A percentile compares a stretch with the other conserved stretches of the same genome.
These are phyloP conservation scores for Earliella scabrosa DNA, from an alignment of 1,284 basidiomycete genomes.

Conservation along the genomic window DNA sequence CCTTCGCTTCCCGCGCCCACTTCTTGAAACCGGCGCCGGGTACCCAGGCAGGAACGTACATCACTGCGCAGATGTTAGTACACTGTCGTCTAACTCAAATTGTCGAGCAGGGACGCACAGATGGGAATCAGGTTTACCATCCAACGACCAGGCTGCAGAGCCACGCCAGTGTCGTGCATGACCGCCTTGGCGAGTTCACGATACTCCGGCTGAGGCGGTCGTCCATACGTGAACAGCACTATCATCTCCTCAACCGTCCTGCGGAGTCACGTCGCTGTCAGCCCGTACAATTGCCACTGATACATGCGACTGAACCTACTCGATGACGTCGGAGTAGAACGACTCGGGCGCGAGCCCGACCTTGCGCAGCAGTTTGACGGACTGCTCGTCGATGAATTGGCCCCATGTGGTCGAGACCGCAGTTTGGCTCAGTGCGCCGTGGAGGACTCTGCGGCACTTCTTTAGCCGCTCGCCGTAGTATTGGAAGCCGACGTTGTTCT, in stretches of 20 bases:
- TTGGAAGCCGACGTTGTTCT: constrained; percentile 17
- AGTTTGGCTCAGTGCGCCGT: constrained; percentile 3
- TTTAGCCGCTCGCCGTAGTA: constrained; percentile 16
- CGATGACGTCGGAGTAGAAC: neutral
- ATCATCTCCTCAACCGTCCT: constrained; percentile 5
- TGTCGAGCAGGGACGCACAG: neutral
- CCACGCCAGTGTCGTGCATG: constrained; percentile 7
- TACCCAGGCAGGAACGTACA: constrained; percentile 9
- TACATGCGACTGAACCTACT: no score
- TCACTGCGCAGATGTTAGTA: neutral
- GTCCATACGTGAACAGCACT: constrained; percentile 7
- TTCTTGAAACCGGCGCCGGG: constrained; percentile 9
- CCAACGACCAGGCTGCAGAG: constrained; percentile 14
- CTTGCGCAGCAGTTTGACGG: no score
- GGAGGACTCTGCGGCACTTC: constrained; percentile 8
- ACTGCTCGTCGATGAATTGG: no score
- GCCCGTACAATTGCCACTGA: no score
- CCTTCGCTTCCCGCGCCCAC: constrained; percentile 7
- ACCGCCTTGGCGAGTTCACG: constrained; percentile 1
- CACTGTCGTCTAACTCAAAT: no score
- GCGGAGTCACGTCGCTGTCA: no score
- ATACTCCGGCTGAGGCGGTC: constrained; percentile 3
- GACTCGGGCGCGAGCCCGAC: no score
- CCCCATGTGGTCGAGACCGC: constrained; percentile 1
- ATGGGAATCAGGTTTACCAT: constrained; percentile 5